phyloP scores from a whole-genome alignment of 2,329 filamentous ascomycete species.

The Penicillium sp. region DNA sequence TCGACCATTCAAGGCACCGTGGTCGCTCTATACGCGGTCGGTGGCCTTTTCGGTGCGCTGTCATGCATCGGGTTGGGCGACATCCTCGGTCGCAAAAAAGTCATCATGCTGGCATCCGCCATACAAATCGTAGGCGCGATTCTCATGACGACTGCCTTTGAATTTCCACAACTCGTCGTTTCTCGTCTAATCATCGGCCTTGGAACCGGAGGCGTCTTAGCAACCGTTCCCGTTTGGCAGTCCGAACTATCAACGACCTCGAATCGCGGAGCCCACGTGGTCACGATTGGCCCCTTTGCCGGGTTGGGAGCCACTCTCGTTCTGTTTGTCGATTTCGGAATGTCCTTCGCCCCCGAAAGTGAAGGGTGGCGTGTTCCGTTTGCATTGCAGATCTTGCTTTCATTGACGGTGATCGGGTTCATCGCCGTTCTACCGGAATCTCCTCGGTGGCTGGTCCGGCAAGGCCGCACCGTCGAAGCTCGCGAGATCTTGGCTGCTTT shows the following conservation, averaged over 20 bases:
- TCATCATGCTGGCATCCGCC: conserved; percentile 9
- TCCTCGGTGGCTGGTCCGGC: conserved; percentile 15
- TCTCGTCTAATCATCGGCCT: conserved; percentile 14
- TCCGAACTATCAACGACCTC: conserved; percentile 13
- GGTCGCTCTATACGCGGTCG: conserved; percentile 14
- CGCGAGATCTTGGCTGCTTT: conserved; percentile 9
- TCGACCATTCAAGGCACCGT: conserved; percentile 13
- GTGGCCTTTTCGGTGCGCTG: conserved; percentile 14
- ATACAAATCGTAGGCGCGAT: conserved; percentile 12
- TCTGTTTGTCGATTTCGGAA: conserved; percentile 15
- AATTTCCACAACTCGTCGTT: conserved; percentile 9
- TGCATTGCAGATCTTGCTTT: conserved; percentile 12
- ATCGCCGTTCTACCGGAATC: conserved; percentile 15
- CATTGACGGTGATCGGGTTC: conserved; percentile 3
- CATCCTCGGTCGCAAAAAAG: conserved; percentile 10
- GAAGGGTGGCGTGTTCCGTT: conserved; percentile 16
- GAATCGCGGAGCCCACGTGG: conserved; percentile 15
- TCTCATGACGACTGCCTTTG: conserved; percentile 11
- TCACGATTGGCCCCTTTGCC: conserved; percentile 6
- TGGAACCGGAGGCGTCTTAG: conserved; percentile 10
- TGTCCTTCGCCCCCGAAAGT: conserved; percentile 11
- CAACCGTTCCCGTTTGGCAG: conserved; percentile 16
- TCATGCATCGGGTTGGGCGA: conserved; percentile 14
- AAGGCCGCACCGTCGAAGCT: conserved; percentile 5
- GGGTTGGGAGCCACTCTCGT: conserved; percentile 5